These are phyloP conservation scores for Plantago coronopus DNA, from an alignment of 305 asterid species.

Conservation along the genomic window DNA sequence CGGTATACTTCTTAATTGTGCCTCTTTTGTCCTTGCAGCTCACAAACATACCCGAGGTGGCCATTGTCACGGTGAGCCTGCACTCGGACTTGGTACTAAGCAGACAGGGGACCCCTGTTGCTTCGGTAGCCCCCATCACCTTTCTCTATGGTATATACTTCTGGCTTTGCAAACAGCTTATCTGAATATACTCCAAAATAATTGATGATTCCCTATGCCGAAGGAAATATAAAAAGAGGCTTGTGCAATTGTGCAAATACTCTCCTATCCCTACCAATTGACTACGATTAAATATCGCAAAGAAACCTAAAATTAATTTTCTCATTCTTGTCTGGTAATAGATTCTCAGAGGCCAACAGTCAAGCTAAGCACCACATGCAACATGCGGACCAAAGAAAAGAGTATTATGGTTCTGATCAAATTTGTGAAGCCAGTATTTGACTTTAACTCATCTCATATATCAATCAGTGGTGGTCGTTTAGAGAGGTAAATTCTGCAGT, in stretches of 20 bases:
- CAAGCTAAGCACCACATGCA: conserved; percentile 68
- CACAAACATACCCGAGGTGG: conserved; percentile 44
- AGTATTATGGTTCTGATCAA: conserved; percentile 52
- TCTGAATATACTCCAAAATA: not conserved
- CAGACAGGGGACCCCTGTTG: conserved; percentile 76
- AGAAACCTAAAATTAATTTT: no score
- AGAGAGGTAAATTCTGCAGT: conserved; percentile 43
- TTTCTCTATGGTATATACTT: conserved; percentile 76
- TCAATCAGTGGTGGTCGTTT: conserved; percentile 63
- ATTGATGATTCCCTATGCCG: not conserved
- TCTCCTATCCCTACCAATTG: no score
- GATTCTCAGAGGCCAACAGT: conserved; percentile 79
- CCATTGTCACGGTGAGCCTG: conserved; percentile 66
- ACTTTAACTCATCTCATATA: conserved; percentile 70
- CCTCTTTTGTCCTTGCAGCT: conserved; percentile 37
- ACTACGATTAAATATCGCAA: no score
- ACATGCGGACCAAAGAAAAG: conserved; percentile 55
- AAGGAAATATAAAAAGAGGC: not conserved
- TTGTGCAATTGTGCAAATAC: not conserved
- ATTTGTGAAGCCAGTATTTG: conserved; percentile 79
- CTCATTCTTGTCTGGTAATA: conserved; percentile 19
- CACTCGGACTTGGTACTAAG: conserved; percentile 51
- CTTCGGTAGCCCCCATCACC: conserved; percentile 70
- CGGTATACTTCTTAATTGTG: not conserved
- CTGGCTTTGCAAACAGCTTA: not conserved